These are phyloP conservation scores for Pyrenophora teres DNA, from an alignment of 2,329 filamentous ascomycete species.

Conservation along the genomic window DNA sequence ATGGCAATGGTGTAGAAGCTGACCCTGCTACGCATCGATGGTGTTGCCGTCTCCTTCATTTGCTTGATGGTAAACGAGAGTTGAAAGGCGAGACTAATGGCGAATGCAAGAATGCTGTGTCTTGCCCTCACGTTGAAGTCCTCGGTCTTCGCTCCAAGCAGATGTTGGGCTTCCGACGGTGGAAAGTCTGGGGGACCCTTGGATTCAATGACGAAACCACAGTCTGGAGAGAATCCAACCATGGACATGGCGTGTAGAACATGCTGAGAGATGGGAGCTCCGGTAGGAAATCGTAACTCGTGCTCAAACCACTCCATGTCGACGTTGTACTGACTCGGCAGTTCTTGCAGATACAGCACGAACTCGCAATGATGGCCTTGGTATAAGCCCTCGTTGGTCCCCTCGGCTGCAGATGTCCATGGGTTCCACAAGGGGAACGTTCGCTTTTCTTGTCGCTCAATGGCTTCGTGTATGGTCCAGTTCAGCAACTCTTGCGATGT, in stretches of 20 bases:
- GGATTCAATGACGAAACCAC: slow-evolving; percentile 67
- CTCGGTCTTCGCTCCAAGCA: slow-evolving; percentile 63
- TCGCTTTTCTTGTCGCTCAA: slow-evolving; percentile 68
- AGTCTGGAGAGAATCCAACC: slow-evolving; percentile 67
- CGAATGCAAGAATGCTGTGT: slow-evolving; percentile 59
- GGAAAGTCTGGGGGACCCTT: slow-evolving; percentile 62
- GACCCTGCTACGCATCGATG: slow-evolving; percentile 66
- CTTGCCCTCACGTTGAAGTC: slow-evolving; percentile 58
- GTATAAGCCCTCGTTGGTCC: slow-evolving; percentile 59
- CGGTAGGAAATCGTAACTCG: slow-evolving; percentile 64
- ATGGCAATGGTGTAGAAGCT: slow-evolving; percentile 68
- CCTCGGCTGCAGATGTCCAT: slow-evolving; percentile 74
- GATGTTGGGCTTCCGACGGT: slow-evolving; percentile 57
- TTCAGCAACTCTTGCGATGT: slow-evolving; percentile 65
- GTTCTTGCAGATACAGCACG: slow-evolving; percentile 79
- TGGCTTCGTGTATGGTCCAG: slow-evolving; percentile 68
- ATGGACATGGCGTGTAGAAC: slow-evolving; percentile 63
- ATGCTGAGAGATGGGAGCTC: slow-evolving; percentile 57
- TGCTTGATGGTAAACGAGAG: slow-evolving; percentile 63
- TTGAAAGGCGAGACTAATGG: slow-evolving; percentile 56
- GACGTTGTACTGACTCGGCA: slow-evolving; percentile 25
- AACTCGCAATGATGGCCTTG: slow-evolving; percentile 86
- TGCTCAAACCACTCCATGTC: slow-evolving; percentile 60
- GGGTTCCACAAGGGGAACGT: slow-evolving; percentile 62
- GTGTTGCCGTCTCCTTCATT: slow-evolving; percentile 67